Conservation (phyloP, 108 stramenopile genomes). For the Cyclotella baltica region DNA sequence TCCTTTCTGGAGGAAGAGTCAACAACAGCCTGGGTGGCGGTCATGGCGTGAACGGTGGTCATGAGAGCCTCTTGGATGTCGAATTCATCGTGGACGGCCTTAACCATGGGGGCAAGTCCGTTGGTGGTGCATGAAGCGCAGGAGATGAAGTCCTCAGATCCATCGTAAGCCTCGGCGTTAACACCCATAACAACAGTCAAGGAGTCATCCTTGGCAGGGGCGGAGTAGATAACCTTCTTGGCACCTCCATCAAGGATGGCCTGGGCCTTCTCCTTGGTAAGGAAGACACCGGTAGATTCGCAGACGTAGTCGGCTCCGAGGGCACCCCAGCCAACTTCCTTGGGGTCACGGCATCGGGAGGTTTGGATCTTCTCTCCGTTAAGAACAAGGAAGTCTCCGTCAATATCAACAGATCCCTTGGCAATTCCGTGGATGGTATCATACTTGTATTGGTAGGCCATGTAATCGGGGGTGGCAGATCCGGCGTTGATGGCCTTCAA, state of each 20-base stretch:
- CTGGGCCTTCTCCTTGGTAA: constrained; percentile 95
- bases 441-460: constrained; percentile 99
- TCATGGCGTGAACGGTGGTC: constrained; percentile 99
- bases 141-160: constrained; percentile 96
- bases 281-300: constrained; percentile 99
- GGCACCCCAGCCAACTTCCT: constrained; percentile 95
- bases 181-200: constrained; percentile 99
- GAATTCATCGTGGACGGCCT: constrained; percentile 98
- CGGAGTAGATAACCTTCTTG: constrained; percentile 99
- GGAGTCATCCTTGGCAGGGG: constrained; percentile 99
- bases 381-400: constrained; percentile 97
- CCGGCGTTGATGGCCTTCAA: constrained; percentile 97
- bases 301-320: constrained; percentile 98
- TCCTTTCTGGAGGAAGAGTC: constrained; percentile 99
- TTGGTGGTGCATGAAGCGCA: constrained; percentile 99
- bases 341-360: constrained; percentile 95
- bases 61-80: constrained; percentile 98
- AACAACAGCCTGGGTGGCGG: constrained; percentile 99
- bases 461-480: constrained; percentile 97
- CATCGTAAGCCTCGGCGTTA: constrained; percentile 94
- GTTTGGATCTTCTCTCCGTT: constrained; percentile 95
- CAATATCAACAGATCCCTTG: constrained; percentile 96
- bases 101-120: constrained; percentile 99
- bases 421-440: constrained; percentile 99
- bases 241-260: constrained; percentile 98